Conservation (phyloP, 1,139 yeast species). For the Pichia sp. region DNA sequence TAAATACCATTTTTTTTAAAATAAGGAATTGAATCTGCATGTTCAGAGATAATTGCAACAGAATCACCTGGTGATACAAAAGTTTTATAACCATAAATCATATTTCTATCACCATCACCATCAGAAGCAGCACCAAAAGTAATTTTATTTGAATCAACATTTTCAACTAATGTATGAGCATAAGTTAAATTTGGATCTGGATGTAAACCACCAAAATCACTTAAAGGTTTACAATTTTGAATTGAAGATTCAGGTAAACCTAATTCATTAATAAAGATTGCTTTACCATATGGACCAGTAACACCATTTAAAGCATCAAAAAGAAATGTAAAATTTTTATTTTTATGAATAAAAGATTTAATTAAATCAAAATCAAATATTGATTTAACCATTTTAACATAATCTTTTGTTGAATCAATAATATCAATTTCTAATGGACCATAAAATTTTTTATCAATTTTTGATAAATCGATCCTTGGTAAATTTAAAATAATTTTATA, state of each 20-base stretch:
- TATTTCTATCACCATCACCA: constrained; percentile 98
- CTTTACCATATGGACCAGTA: constrained; percentile 93
- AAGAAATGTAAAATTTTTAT: constrained; percentile 60
- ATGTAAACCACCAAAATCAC: constrained; percentile 95
- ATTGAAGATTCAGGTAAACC: constrained; percentile 66
- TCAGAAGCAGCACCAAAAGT: constrained; percentile 98
- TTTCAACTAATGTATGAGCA: constrained; percentile 79
- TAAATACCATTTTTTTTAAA: constrained; percentile 79
- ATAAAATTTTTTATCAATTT: constrained; percentile 45
- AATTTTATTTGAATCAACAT: constrained; percentile 72
- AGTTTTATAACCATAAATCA: constrained; percentile 95
- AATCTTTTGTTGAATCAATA: constrained; percentile 75
- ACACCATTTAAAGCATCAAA: constrained; percentile 94
- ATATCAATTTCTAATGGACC: constrained; percentile 65
- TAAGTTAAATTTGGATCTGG: constrained; percentile 98
- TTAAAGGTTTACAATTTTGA: constrained; percentile 73
- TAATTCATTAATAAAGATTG: constrained; percentile 77
- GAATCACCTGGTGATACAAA: constrained; percentile 99
- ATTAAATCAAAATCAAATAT: constrained; percentile 88
- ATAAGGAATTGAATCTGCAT: constrained; percentile 81
- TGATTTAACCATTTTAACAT: constrained; percentile 69
- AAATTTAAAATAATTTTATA: constrained; percentile 54
- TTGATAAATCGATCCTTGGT: constrained; percentile 54
- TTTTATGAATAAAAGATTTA: constrained; percentile 53
- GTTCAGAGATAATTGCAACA: constrained; percentile 95